Evolutionary conservation across 257 asterid genomes (phyloP).

Genomic region (Echites panduratus): DNA sequence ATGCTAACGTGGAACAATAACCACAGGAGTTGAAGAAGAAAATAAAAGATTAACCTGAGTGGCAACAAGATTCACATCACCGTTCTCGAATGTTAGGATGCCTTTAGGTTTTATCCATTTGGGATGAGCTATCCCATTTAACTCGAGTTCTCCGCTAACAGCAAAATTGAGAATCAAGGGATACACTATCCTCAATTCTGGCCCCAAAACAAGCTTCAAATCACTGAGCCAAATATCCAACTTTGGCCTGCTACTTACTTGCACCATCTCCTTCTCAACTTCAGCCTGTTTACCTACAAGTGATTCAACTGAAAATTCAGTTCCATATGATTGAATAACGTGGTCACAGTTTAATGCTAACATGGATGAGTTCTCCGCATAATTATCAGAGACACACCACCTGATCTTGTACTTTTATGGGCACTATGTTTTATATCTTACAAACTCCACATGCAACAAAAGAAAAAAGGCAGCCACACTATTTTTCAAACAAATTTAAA

Average conservation of each 20-base stretch:
- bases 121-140: slow-evolving; percentile 92
- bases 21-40: slow-evolving; percentile 11
- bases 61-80: slow-evolving; percentile 98
- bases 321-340: slow-evolving; percentile 15
- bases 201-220: slow-evolving; percentile 81
- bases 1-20: slow-evolving; percentile 1
- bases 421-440: neutral
- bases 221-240: slow-evolving; percentile 78
- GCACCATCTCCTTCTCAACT: slow-evolving; percentile 71
- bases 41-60: slow-evolving; percentile 59
- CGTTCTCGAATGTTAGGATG: slow-evolving; percentile 77
- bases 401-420: neutral
- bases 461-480: neutral
- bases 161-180: slow-evolving; percentile 97
- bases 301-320: slow-evolving; percentile 15
- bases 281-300: slow-evolving; percentile 69
- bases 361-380: neutral
- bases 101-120: slow-evolving; percentile 95
- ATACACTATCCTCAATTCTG: slow-evolving; percentile 85
- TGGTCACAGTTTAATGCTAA: neutral
- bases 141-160: slow-evolving; percentile 92
- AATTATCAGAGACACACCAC: neutral
- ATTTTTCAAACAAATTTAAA: neutral
- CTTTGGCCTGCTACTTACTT: slow-evolving; percentile 68
- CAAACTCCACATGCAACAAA: neutral